Conservation (phyloP, 768 basidiomycete species). For the Mrakia gelida region DNA sequence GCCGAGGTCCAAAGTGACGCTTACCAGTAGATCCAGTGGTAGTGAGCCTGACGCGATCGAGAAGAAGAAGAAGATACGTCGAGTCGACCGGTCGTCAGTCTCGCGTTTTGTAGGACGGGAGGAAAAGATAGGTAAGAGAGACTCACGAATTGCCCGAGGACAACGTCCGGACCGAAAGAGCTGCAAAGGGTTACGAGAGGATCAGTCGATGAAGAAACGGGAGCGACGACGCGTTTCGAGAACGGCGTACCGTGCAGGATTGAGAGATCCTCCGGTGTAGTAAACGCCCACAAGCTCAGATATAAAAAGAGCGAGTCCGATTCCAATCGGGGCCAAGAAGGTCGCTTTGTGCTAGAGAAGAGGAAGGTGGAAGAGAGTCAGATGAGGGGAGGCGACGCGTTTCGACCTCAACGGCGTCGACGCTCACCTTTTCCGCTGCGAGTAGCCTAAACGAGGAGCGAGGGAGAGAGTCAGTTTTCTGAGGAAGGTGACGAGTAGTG, state of each 20-base stretch:
- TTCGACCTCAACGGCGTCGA: neutral
- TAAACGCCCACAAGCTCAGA: constrained; percentile 32
- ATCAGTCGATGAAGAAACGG: neutral
- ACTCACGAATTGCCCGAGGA: neutral
- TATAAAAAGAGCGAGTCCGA: constrained; percentile 44
- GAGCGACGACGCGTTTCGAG: neutral
- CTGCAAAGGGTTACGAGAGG: neutral
- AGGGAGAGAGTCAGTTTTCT: neutral
- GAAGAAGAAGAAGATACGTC: neutral
- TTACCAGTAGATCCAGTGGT: constrained; percentile 9
- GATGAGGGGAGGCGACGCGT: neutral
- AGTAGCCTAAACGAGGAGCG: neutral
- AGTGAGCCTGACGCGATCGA: neutral
- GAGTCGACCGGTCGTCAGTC: neutral
- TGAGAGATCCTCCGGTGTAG: constrained; percentile 30
- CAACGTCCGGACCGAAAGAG: constrained; percentile 27
- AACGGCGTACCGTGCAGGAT: neutral
- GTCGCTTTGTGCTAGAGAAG: constrained; percentile 44
- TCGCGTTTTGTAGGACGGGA: neutral
- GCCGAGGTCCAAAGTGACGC: too few species aligned
- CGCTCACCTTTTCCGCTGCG: constrained; percentile 28
- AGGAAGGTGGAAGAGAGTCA: neutral
- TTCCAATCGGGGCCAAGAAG: constrained; percentile 49
- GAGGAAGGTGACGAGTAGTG: neutral
- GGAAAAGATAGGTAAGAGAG: neutral